phyloP scores from a whole-genome alignment of 2,329 filamentous ascomycete species.

The Penicillium concentricum region DNA sequence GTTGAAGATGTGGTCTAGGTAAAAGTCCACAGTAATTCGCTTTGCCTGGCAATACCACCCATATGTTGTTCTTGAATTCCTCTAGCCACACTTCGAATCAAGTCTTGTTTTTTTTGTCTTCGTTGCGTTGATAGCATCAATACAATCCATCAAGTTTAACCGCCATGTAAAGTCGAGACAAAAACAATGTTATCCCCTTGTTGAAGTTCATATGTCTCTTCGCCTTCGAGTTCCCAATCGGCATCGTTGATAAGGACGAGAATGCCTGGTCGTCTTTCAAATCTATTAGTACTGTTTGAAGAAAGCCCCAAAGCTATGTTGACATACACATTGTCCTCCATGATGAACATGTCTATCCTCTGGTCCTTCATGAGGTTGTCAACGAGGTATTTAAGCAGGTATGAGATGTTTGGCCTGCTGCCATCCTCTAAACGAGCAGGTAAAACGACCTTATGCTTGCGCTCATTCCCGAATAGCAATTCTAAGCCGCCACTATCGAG shows the following conservation, averaged over 20 bases:
- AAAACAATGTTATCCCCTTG: constrained; percentile 85
- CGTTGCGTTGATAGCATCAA: constrained; percentile 1
- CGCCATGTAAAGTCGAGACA: constrained; percentile 93
- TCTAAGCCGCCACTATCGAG: constrained; percentile 77
- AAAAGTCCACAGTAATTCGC: background rate
- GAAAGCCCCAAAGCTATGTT: background rate
- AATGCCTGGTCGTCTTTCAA: constrained; percentile 82
- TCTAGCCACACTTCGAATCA: background rate
- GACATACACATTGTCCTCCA: constrained; percentile 83
- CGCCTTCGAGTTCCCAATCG: constrained; percentile 97
- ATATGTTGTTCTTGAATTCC: background rate
- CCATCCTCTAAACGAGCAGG: constrained; percentile 63
- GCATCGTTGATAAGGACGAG: constrained; percentile 96
- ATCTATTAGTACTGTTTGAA: constrained; percentile 14
- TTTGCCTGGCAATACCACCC: background rate
- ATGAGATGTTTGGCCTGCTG: constrained; percentile 66
- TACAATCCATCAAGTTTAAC: constrained; percentile 49
- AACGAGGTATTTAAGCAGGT: constrained; percentile 76
- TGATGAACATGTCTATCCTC: constrained; percentile 82
- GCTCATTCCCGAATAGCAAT: constrained; percentile 84
- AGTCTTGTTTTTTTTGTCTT: background rate
- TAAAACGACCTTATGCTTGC: constrained; percentile 68
- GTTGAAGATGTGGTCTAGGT: constrained; percentile 45
- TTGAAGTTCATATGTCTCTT: constrained; percentile 84
- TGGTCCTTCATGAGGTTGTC: constrained; percentile 79